These are phyloP conservation scores for Coemansia sp. DNA, from an alignment of 192 early-diverging fungal genomes.

Conservation along the genomic window DNA sequence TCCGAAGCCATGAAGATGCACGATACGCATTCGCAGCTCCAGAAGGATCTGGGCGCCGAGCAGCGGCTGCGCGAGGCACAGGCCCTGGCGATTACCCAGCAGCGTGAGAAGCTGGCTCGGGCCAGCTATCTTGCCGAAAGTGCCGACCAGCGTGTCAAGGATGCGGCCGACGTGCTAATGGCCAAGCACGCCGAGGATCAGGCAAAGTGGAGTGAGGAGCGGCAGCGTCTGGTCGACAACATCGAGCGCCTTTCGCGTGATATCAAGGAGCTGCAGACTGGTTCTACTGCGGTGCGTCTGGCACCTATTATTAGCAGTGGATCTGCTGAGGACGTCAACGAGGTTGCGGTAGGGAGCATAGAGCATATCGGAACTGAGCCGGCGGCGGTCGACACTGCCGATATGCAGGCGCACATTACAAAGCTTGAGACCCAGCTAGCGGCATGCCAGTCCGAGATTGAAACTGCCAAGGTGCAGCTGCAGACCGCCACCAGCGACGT, in stretches of 20 bases:
- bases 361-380: slow-evolving; percentile 8
- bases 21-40: slow-evolving; percentile 18
- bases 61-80: slow-evolving; percentile 49
- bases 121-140: slow-evolving; percentile 27
- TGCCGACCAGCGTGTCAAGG: slow-evolving; percentile 36
- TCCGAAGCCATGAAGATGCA: slow-evolving; percentile 20
- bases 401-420: background rate
- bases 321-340: background rate
- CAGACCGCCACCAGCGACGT: slow-evolving; percentile 4
- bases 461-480: slow-evolving; percentile 8
- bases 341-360: slow-evolving; percentile 28
- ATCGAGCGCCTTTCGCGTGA: slow-evolving; percentile 39
- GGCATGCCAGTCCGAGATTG: background rate
- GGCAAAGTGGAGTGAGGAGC: slow-evolving; percentile 29
- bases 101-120: slow-evolving; percentile 38
- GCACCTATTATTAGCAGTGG: background rate
- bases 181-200: slow-evolving; percentile 22
- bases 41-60: slow-evolving; percentile 35
- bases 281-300: background rate
- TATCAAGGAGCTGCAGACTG: slow-evolving; percentile 12
- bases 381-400: background rate
- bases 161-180: slow-evolving; percentile 19
- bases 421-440: background rate
- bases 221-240: slow-evolving; percentile 47
- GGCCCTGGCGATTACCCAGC: slow-evolving; percentile 43